Evolutionary conservation across 2,329 filamentous ascomycete genomes (phyloP).

Genomic region (Colletotrichum orchidophilum): DNA sequence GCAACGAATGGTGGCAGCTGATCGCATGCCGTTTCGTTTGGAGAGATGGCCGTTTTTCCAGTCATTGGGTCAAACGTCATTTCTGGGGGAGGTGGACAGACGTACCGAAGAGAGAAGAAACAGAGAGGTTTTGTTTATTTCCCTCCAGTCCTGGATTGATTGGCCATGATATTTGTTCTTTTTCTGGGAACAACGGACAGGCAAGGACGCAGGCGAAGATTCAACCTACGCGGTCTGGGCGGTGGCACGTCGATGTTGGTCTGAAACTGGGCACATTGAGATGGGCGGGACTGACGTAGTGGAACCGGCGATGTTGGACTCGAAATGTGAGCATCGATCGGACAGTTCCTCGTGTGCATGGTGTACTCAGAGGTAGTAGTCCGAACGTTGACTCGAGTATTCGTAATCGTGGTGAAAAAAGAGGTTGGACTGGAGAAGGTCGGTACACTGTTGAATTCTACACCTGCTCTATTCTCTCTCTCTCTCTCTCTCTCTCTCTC

Average conservation of each 20-base stretch:
- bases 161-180: neutral
- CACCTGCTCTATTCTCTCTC: neutral
- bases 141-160: neutral
- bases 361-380: neutral
- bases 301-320: slow-evolving; percentile 9
- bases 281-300: slow-evolving; percentile 3
- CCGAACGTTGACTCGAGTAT: neutral
- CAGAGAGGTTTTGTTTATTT: neutral
- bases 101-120: neutral
- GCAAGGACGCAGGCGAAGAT: neutral
- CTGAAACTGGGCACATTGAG: slow-evolving; percentile 16
- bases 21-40: neutral
- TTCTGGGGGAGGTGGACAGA: neutral
- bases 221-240: slow-evolving; percentile 15
- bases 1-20: neutral
- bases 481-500: too few species aligned
- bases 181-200: neutral
- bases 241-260: slow-evolving; percentile 9
- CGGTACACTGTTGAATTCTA: neutral
- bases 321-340: slow-evolving; percentile 1
- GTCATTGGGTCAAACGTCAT: neutral
- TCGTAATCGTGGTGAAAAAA: neutral
- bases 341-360: neutral
- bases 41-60: neutral
- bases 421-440: neutral